Evolutionary conservation across 352 stramenopile genomes (phyloP), one percentile per base, ranked within the genome.

Genomic region (Pythium periplocum): DNA sequence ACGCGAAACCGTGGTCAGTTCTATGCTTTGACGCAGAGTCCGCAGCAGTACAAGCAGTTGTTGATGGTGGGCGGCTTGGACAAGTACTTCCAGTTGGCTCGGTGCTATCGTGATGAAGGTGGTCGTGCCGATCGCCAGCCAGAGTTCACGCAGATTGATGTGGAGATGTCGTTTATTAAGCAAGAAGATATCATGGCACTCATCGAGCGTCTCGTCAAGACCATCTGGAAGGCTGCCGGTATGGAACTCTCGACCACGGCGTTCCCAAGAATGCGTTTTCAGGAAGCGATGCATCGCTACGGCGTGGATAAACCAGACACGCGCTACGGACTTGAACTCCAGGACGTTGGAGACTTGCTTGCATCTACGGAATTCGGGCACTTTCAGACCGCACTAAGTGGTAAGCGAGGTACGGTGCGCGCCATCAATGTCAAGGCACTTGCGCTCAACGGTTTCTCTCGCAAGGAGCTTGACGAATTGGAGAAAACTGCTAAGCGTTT

Each of bases 1-100:
- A 90, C 83, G 9, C 66, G 83, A 32, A 82, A 62, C 7, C 61
- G 70, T 51, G 80, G 79, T 4, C 68, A 79, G 57, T 92, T 93
- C 55, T 97, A 95, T 49, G 88, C 88, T 26, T 69, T 97, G 36
- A 89, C 82, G 37, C 88, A 97, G 61, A 95, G 82, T 58, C 88
- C 88, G 11, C 88, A 97, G 64, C 86, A 96, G 65, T 96, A 96
- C 78, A 97, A 97, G 64, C 86, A 97, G 67, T 51, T 97, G 50
- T 64, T 97, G 2, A 97, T 97, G 88, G 85, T 92, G 7, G 81
- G 83, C 33, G 86, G 88, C 2, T 49, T 96, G 6, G 83, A 96
- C 51, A 73, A 73, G 10, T 97, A 97, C 60, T 97, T 94, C 59
- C 88, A 97, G 64, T 62, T 97, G 6, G 86, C 88, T 39, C 77